These are phyloP conservation scores for Teratosphaeria gauchensis DNA, from an alignment of 2,329 filamentous ascomycete genomes.

Conservation along the genomic window DNA sequence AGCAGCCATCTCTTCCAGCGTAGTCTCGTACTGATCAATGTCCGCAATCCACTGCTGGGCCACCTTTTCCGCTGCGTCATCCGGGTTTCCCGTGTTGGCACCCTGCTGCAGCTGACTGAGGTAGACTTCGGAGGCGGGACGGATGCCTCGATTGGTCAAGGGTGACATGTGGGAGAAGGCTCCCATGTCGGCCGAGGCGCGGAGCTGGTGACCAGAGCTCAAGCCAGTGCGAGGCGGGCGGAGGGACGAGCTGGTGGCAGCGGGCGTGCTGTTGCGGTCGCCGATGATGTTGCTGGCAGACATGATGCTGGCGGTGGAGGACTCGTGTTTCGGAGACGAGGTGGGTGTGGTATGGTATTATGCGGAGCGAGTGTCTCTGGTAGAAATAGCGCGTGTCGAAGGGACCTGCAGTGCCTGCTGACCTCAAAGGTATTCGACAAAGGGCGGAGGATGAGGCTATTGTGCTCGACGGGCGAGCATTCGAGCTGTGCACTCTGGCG, in stretches of 20 bases:
- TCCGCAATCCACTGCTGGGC: conserved; percentile 98
- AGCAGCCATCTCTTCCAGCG: conserved; percentile 95
- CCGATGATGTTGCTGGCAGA: conserved; percentile 40
- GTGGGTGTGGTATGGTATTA: conserved; percentile 1
- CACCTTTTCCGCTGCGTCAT: conserved; percentile 85
- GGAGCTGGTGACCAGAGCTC: conserved; percentile 72
- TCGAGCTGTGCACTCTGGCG: background rate
- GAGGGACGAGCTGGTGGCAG: conserved; percentile 62
- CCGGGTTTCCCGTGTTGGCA: conserved; percentile 56
- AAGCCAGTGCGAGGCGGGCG: conserved; percentile 58
- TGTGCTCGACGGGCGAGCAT: background rate
- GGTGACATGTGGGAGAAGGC: conserved; percentile 57
- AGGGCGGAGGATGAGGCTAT: conserved; percentile 1
- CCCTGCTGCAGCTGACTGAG: conserved; percentile 68
- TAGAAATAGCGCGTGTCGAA: conserved; percentile 23
- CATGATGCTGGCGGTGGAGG: conserved; percentile 25
- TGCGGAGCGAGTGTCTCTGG: conserved; percentile 4
- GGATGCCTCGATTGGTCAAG: conserved; percentile 66
- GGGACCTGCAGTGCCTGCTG: conserved; percentile 76
- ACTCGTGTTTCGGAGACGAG: background rate
- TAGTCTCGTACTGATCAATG: conserved; percentile 98
- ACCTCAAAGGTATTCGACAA: conserved; percentile 59
- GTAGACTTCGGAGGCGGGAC: conserved; percentile 86
- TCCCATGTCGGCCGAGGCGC: conserved; percentile 93
- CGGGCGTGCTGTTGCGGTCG: conserved; percentile 95